Percentiles rank a stretch among this genome's conserved stretches.
phyloP scores from a whole-genome alignment of 768 basidiomycete species.

The Boletus fagicola region DNA sequence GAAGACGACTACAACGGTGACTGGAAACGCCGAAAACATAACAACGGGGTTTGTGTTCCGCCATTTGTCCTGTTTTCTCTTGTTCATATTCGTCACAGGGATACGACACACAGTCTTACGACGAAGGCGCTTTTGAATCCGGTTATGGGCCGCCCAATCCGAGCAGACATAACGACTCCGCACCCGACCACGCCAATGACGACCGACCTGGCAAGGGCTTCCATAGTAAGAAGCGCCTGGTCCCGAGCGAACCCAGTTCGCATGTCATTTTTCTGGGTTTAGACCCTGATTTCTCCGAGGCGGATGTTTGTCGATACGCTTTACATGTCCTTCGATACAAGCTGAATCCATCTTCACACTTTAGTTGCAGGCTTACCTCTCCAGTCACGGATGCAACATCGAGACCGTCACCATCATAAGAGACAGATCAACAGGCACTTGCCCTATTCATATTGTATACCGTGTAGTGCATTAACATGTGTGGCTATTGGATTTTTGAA shows the following conservation, averaged over 20 bases:
- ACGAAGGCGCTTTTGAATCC: slow-evolving; percentile 43
- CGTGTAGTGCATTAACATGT: slow-evolving; percentile 72
- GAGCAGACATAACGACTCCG: slow-evolving; percentile 30
- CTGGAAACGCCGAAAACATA: slow-evolving; percentile 76
- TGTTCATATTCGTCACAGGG: slow-evolving; percentile 38
- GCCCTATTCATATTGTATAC: slow-evolving; percentile 70
- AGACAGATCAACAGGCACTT: slow-evolving; percentile 96
- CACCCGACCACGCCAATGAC: slow-evolving; percentile 52
- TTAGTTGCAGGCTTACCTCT: slow-evolving; percentile 79
- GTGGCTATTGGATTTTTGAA: slow-evolving; percentile 67
- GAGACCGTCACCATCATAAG: slow-evolving; percentile 94
- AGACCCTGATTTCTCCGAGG: slow-evolving; percentile 89
- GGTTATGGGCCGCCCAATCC: slow-evolving; percentile 31
- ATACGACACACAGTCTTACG: slow-evolving; percentile 51
- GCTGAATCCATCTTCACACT: slow-evolving; percentile 35
- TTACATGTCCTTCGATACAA: slow-evolving; percentile 36
- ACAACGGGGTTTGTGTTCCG: slow-evolving; percentile 59
- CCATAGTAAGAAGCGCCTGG: slow-evolving; percentile 68
- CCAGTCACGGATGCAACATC: slow-evolving; percentile 67
- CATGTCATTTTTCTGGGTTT: slow-evolving; percentile 96
- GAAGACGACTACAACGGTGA: slow-evolving; percentile 71
- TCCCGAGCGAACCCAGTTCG: slow-evolving; percentile 81
- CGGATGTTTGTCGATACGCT: slow-evolving; percentile 68
- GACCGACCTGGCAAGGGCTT: slow-evolving; percentile 45
- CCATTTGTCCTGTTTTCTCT: neutral